Evolutionary conservation across 2,329 filamentous ascomycete genomes (phyloP).

Genomic region (Arthrobotrys conoides): DNA sequence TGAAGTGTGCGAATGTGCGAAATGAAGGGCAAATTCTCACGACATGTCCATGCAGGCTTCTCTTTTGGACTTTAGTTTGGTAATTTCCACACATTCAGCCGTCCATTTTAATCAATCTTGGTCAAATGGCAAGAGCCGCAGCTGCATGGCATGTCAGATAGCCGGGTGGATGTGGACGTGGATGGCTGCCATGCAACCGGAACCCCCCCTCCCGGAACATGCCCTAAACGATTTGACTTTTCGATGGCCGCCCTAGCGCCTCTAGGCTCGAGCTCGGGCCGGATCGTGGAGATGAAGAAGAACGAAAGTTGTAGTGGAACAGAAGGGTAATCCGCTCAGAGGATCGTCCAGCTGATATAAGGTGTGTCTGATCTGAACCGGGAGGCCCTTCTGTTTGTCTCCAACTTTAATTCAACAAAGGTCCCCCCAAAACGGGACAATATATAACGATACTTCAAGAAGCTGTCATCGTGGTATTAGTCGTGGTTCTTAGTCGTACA

Average conservation of each 20-base stretch:
- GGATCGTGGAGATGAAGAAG: slow-evolving; percentile 32
- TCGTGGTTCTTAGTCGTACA: neutral
- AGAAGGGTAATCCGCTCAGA: slow-evolving; percentile 3
- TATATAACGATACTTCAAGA: neutral
- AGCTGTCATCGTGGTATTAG: neutral
- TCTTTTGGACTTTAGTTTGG: neutral
- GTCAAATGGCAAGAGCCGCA: slow-evolving; percentile 47
- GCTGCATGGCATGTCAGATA: slow-evolving; percentile 34
- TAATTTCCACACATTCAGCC: slow-evolving; percentile 45
- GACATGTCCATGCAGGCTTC: neutral
- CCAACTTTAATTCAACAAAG: neutral
- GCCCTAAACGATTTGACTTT: slow-evolving; percentile 32
- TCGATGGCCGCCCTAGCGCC: slow-evolving; percentile 16
- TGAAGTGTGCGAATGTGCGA: slow-evolving; percentile 41
- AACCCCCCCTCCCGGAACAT: slow-evolving; percentile 34
- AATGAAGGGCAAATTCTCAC: slow-evolving; percentile 27
- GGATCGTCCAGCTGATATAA: slow-evolving; percentile 1
- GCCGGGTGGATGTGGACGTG: slow-evolving; percentile 35
- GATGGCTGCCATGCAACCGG: slow-evolving; percentile 35
- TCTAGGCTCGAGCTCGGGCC: slow-evolving; percentile 23
- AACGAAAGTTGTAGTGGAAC: neutral
- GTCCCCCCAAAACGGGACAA: neutral
- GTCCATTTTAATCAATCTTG: slow-evolving; percentile 13
- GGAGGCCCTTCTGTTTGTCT: neutral
- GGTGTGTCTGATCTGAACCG: slow-evolving; percentile 1